phyloP scores from a whole-genome alignment of 1,284 basidiomycete species.

The Heterobasidion parviporum region DNA sequence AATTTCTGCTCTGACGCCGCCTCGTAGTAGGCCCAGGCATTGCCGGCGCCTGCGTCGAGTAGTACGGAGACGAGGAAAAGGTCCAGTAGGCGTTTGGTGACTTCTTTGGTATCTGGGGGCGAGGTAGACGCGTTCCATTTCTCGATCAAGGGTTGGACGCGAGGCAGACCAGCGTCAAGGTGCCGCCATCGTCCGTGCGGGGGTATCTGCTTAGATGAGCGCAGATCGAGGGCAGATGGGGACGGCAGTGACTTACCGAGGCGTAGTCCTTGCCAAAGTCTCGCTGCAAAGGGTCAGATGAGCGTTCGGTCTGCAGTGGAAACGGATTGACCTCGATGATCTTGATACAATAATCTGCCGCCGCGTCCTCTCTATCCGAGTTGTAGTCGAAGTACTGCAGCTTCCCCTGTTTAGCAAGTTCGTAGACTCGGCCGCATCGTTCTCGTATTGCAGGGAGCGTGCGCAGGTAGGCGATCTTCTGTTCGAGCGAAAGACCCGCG shows the following conservation, averaged over 20 bases:
- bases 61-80: conserved; percentile 91
- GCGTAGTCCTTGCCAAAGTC: conserved; percentile 74
- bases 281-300: conserved; percentile 38
- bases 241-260: conserved; percentile 34
- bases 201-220: conserved; percentile 49
- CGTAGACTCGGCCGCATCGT: conserved; percentile 72
- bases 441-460: conserved; percentile 85
- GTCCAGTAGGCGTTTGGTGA: conserved; percentile 73
- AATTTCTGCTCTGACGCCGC: conserved; percentile 49
- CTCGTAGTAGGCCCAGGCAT: conserved; percentile 75
- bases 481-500: conserved; percentile 17
- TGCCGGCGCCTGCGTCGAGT: conserved; percentile 90
- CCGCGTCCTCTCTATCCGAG: conserved; percentile 61
- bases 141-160: conserved; percentile 52
- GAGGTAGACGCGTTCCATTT: conserved; percentile 43
- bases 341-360: conserved; percentile 73
- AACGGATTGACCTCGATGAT: conserved; percentile 62
- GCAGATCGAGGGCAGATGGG: neutral
- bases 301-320: neutral
- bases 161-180: conserved; percentile 61
- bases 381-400: conserved; percentile 86
- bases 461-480: conserved; percentile 67
- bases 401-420: conserved; percentile 64
- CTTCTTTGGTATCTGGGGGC: conserved; percentile 50
- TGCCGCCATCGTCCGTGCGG: conserved; percentile 92